Evolutionary conservation across 352 stramenopile genomes (phyloP).

Genomic region (Phytophthora citrophthora): DNA sequence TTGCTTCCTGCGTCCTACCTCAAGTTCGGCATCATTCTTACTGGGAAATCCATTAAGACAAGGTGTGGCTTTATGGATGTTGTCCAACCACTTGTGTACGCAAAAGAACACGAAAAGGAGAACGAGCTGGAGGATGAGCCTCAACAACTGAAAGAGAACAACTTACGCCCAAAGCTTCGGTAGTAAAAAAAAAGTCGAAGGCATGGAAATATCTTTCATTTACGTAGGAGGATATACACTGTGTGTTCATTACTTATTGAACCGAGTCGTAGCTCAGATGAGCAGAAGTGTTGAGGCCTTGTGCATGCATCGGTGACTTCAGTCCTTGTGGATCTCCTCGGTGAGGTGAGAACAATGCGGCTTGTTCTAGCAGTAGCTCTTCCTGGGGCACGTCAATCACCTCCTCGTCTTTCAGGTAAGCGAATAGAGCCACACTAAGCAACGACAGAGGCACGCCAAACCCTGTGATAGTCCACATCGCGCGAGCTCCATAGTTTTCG

Average conservation of each 20-base stretch:
- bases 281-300: conserved; percentile 14
- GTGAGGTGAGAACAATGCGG: conserved; percentile 32
- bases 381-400: conserved; percentile 4
- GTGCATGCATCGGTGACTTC: conserved; percentile 23
- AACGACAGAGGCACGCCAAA: conserved; percentile 70
- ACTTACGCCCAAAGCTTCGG: conserved; percentile 6
- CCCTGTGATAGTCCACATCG: conserved; percentile 71
- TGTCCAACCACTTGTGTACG: conserved; percentile 44
- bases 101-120: conserved; percentile 16
- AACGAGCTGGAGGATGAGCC: conserved; percentile 10
- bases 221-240: too few species aligned
- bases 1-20: conserved; percentile 54
- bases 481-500: conserved; percentile 64
- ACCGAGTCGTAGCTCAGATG: conserved; percentile 29
- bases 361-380: conserved; percentile 23
- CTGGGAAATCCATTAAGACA: conserved; percentile 33
- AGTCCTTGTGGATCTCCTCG: conserved; percentile 25
- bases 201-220: too few species aligned
- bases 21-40: conserved; percentile 50
- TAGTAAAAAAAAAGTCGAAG: too few species aligned
- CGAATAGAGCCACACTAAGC: conserved; percentile 59
- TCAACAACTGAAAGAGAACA: not conserved
- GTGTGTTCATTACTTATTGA: conserved; percentile 3
- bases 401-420: conserved; percentile 63
- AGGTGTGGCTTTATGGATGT: conserved; percentile 53